A percentile compares a stretch with the other conserved stretches of the same genome.
Conservation (phyloP, 495 filamentous ascomycete genomes). For the Penicillium herquei region DNA sequence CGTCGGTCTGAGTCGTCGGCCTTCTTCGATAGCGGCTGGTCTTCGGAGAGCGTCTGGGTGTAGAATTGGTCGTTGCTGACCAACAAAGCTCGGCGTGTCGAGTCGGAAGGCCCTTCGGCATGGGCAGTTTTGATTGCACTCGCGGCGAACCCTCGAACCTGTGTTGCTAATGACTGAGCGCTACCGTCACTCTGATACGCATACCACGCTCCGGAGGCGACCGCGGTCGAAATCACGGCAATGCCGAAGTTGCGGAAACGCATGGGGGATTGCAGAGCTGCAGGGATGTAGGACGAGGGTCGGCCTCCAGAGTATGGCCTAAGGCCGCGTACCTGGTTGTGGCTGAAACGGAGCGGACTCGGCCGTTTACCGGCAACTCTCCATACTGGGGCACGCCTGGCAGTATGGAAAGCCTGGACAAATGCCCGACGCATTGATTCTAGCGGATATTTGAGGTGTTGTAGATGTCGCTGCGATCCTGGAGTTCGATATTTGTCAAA, state of each 20-base stretch:
- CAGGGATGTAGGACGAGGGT: constrained; percentile 35
- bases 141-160: constrained; percentile 30
- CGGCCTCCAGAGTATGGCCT: constrained; percentile 42
- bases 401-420: constrained; percentile 59
- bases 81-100: constrained; percentile 52
- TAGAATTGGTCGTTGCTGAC: constrained; percentile 84
- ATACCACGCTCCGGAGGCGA: constrained; percentile 67
- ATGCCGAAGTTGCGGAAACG: constrained; percentile 62
- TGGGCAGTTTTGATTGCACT: constrained; percentile 28
- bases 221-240: constrained; percentile 58
- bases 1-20: constrained; percentile 77
- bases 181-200: constrained; percentile 49
- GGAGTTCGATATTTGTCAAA: constrained; percentile 5
- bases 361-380: constrained; percentile 48
- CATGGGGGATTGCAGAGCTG: constrained; percentile 56
- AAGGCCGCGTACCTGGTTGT: constrained; percentile 45
- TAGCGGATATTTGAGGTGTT: not conserved
- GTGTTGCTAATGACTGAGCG: constrained; percentile 22
- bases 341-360: constrained; percentile 41
- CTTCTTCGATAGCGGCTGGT: constrained; percentile 81
- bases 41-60: constrained; percentile 73
- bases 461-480: constrained; percentile 6
- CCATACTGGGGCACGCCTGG: constrained; percentile 56
- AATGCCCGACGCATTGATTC: constrained; percentile 63
- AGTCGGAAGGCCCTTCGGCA: constrained; percentile 30